Evolutionary conservation across 306 rosid species (phyloP), one percentile per base, ranked within the genome.

Genomic region (Trifolium repens): DNA sequence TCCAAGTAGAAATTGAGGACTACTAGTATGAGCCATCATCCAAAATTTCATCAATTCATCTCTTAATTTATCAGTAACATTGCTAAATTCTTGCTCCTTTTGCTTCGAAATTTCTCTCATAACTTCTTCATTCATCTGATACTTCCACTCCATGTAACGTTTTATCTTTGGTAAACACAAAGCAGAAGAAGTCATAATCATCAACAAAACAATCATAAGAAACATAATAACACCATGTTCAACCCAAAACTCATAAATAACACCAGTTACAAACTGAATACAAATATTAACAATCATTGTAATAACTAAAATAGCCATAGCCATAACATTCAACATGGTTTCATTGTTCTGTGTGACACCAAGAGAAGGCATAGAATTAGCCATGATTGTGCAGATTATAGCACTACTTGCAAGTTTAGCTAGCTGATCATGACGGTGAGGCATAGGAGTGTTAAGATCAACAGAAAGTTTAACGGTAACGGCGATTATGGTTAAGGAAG

Each of bases 1-100:
- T 37, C 94, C 98, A 79, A 94, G 72, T 54, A 94, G 90, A 86
- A 89, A 94, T 66, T 94, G 98, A 12, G 98, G 98, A 46, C 89
- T 84, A 30, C 90, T 79, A 0, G 96, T 91, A 62, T 91, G 90
- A 62, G 94, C 88, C 98, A 91, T 94, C 94, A 91, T 82, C 98
- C 98, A 91, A 74, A 80, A 77, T 57, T 81, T 90, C 86, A 78
- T 80, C 57, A 94, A 64, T 62, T 72, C 73, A 42, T 75, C 67
- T 67, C 83, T 86, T 10, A 86, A 72, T 15, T 12, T 83, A 46
- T 80, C 50, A 2, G 80, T 78, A 3, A 64, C 78, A 54, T 43
- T 67, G 4, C 26, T n/a, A 26, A 22, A 55, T 14, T 65, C 69
- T 42, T 69, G 46, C 6, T 16, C 32, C n/a, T 32, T 30, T 57